Conservation (phyloP, 768 basidiomycete genomes). For the Leccinellum luteum region DNA sequence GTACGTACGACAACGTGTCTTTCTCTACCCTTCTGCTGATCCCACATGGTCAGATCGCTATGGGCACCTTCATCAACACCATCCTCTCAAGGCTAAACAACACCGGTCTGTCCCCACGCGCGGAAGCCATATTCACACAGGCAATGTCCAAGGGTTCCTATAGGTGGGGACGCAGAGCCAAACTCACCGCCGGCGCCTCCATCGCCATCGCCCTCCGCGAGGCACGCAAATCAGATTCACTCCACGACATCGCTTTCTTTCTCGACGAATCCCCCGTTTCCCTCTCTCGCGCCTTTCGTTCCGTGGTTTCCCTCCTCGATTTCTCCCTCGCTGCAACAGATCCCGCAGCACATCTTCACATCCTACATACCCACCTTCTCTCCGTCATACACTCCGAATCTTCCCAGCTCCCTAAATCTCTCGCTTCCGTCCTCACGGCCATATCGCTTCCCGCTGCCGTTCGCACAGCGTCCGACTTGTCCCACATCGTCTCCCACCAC, state of each 20-base stretch:
- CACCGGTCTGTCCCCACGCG: slow-evolving; percentile 62
- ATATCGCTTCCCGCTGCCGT: slow-evolving; percentile 40
- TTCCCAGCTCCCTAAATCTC: slow-evolving; percentile 32
- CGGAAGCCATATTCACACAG: slow-evolving; percentile 65
- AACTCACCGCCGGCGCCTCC: slow-evolving; percentile 64
- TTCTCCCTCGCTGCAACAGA: slow-evolving; percentile 54
- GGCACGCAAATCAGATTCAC: slow-evolving; percentile 61
- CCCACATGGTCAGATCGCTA: slow-evolving; percentile 47
- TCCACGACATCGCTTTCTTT: slow-evolving; percentile 67
- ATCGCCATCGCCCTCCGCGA: slow-evolving; percentile 72
- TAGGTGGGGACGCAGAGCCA: slow-evolving; percentile 76
- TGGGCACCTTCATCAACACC: slow-evolving; percentile 59
- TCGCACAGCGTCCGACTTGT: slow-evolving; percentile 45
- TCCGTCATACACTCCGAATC: slow-evolving; percentile 35
- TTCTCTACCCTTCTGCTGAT: slow-evolving; percentile 13
- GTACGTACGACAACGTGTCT: slow-evolving; percentile 38
- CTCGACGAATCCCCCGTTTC: slow-evolving; percentile 50
- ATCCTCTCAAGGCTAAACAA: slow-evolving; percentile 57
- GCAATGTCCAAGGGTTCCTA: slow-evolving; percentile 56
- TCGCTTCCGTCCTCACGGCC: slow-evolving; percentile 37
- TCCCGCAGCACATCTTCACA: slow-evolving; percentile 56
- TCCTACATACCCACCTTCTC: slow-evolving; percentile 52
- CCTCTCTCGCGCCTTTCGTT: slow-evolving; percentile 54
- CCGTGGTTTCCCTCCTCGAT: slow-evolving; percentile 50
- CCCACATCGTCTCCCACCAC: slow-evolving; percentile 39